Conservation (phyloP, 1,139 yeast species). For the Casaregolazyma lundiana region DNA sequence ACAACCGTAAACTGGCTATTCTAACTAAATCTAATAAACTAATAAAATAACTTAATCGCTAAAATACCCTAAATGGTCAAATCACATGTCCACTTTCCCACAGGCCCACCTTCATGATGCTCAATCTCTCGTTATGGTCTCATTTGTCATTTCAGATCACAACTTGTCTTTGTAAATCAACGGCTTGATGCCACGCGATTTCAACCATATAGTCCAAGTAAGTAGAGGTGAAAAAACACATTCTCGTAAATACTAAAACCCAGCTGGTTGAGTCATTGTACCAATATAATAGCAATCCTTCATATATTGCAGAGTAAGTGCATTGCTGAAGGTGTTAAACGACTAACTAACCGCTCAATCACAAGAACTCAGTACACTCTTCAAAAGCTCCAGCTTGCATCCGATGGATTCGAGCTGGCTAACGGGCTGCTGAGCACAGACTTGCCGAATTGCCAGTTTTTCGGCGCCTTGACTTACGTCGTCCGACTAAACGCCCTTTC, state of each 20-base stretch:
- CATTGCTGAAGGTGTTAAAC: background rate
- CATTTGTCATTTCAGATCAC: no score
- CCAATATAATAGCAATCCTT: conserved; percentile 18
- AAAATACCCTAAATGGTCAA: no score
- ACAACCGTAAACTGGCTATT: no score
- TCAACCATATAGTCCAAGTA: conserved; percentile 11
- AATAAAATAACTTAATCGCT: no score
- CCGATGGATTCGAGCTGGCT: conserved; percentile 49
- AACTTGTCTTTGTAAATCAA: background rate
- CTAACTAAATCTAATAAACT: no score
- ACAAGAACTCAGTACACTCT: conserved; percentile 42
- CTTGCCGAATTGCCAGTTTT: conserved; percentile 48
- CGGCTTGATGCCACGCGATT: conserved; percentile 8
- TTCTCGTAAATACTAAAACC: conserved; percentile 3
- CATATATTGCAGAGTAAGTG: conserved; percentile 18
- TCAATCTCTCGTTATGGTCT: no score
- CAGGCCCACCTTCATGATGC: no score
- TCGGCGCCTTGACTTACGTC: conserved; percentile 59
- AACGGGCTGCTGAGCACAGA: conserved; percentile 36
- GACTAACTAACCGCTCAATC: conserved; percentile 5
- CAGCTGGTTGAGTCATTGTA: conserved; percentile 25
- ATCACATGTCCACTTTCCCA: no score
- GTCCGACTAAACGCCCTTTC: conserved; percentile 41
- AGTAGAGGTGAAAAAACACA: background rate
- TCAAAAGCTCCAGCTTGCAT: conserved; percentile 46